Conservation (phyloP, 305 asterid species). For the Ilex paraguariensis region DNA sequence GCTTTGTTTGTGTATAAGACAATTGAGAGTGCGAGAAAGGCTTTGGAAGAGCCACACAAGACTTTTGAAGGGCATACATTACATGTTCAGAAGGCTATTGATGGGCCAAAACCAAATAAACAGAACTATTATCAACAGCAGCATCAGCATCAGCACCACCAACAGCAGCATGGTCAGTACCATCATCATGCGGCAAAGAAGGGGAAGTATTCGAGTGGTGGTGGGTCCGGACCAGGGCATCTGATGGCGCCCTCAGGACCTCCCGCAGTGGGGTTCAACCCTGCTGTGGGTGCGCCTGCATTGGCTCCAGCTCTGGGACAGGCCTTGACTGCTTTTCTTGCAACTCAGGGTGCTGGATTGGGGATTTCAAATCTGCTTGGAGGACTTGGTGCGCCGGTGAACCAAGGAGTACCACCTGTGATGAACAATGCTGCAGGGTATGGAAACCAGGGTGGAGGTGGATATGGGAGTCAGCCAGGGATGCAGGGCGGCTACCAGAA, state of each 20-base stretch:
- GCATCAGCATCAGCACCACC: not conserved
- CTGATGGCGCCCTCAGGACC: not conserved
- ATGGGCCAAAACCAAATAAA: not conserved
- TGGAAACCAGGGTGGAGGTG: not conserved
- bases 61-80: slow-evolving; percentile 45
- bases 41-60: slow-evolving; percentile 53
- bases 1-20: slow-evolving; percentile 54
- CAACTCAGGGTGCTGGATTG: not conserved
- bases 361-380: not conserved
- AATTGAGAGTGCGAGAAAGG: slow-evolving; percentile 47
- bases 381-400: not conserved
- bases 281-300: not conserved
- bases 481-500: slow-evolving; percentile 72
- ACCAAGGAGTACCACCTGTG: not conserved
- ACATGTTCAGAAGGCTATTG: slow-evolving; percentile 48
- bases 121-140: not conserved
- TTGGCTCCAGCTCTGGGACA: too few species aligned
- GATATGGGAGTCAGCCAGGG: slow-evolving; percentile 52
- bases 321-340: too few species aligned
- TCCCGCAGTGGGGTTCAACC: not conserved
- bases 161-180: not conserved
- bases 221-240: not conserved
- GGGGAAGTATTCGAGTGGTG: not conserved
- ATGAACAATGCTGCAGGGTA: not conserved
- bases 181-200: not conserved